A percentile compares a stretch with the other conserved stretches of the same genome.
phyloP scores from a whole-genome alignment of 192 early-diverging fungal species.

The Entomortierella lignicola region DNA sequence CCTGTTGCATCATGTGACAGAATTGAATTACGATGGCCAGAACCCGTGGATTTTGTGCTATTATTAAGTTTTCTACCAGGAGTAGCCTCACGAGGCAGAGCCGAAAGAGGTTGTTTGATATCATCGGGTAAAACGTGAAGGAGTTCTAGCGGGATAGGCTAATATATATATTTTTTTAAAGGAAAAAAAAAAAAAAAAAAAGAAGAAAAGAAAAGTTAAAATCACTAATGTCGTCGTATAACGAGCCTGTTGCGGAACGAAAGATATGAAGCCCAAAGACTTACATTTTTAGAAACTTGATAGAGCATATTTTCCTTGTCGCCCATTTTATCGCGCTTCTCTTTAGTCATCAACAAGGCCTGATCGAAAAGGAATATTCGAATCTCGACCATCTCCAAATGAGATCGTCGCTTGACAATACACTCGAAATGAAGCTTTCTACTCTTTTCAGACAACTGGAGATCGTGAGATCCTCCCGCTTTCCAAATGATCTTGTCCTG shows the following conservation, averaged over 20 bases:
- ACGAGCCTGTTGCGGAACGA: background rate
- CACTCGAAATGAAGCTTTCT: slow-evolving; percentile 84
- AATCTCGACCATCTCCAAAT: slow-evolving; percentile 71
- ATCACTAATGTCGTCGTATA: background rate
- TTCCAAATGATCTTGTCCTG: slow-evolving; percentile 48
- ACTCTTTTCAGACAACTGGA: slow-evolving; percentile 77
- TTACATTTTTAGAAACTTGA: slow-evolving; percentile 51
- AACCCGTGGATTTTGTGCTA: slow-evolving; percentile 38
- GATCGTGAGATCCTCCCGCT: slow-evolving; percentile 61
- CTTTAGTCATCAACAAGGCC: slow-evolving; percentile 79
- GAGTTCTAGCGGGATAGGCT: slow-evolving; percentile 86
- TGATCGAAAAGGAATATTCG: slow-evolving; percentile 92
- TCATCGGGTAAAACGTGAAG: slow-evolving; percentile 71
- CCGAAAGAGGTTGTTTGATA: slow-evolving; percentile 24
- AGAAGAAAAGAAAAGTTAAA: background rate
- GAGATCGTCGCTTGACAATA: slow-evolving; percentile 72
- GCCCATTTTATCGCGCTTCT: slow-evolving; percentile 66
- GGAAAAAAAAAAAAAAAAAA: background rate
- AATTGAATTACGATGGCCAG: slow-evolving; percentile 43
- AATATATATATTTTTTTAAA: slow-evolving; percentile 18
- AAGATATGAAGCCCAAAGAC: background rate
- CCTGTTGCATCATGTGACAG: slow-evolving; percentile 1
- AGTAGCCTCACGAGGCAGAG: slow-evolving; percentile 10
- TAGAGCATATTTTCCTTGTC: slow-evolving; percentile 68
- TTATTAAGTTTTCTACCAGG: slow-evolving; percentile 37